A percentile compares a stretch with the other conserved stretches of the same genome.
Conservation (phyloP, 2,329 filamentous ascomycete species). For the Paracoccidioides lutzii region DNA sequence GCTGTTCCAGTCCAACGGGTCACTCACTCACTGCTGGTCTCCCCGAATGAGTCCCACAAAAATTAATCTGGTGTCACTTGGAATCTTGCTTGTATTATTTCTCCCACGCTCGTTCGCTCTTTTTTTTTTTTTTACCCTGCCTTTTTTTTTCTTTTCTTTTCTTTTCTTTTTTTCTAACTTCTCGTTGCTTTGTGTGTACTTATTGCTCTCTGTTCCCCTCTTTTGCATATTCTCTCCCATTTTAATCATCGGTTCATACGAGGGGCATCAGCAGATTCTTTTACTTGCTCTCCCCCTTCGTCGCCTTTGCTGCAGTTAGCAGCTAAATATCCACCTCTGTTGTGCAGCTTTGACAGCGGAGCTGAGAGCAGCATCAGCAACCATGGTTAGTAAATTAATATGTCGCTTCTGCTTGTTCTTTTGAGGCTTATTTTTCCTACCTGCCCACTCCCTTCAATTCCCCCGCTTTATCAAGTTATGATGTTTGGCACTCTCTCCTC, state of each 20-base stretch:
- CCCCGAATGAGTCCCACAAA: no score
- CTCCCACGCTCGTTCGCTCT: neutral
- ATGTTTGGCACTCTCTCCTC: no score
- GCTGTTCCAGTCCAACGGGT: no score
- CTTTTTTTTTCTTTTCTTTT: constrained; percentile 1
- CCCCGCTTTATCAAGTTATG: neutral
- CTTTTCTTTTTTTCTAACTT: neutral
- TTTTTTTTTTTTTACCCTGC: constrained; percentile 4
- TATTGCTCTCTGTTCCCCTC: neutral
- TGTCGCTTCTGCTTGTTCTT: constrained; percentile 4
- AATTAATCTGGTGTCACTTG: no score
- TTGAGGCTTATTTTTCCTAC: neutral
- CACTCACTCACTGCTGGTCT: no score
- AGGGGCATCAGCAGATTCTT: neutral
- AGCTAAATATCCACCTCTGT: neutral
- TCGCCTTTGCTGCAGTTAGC: neutral
- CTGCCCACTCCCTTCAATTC: neutral
- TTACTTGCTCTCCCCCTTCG: neutral
- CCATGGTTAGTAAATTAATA: neutral
- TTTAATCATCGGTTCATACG: neutral
- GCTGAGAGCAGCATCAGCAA: neutral
- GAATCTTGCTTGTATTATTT: neutral
- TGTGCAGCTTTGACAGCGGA: neutral
- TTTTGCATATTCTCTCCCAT: neutral
- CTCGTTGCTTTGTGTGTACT: neutral